Conservation (phyloP, 2,329 filamentous ascomycete genomes). For the Helicocarpus griseus region DNA sequence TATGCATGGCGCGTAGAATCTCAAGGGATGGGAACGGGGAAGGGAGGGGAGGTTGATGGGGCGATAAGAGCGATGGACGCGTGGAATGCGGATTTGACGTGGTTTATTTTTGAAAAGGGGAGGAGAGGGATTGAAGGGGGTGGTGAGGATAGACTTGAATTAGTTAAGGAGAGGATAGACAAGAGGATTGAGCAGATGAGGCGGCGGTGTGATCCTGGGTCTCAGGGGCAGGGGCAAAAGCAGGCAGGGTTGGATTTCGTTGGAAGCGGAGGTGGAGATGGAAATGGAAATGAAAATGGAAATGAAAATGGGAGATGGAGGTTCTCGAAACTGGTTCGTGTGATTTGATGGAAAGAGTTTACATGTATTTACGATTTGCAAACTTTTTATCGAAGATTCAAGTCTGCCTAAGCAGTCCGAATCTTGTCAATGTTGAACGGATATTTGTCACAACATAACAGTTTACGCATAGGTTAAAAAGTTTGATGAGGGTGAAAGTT, state of each 20-base stretch:
- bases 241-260: neutral
- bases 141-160: neutral
- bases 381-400: too few relatives aligned
- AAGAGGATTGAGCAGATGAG: conserved; percentile 5
- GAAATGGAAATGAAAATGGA: neutral
- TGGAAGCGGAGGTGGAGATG: neutral
- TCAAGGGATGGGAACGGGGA: conserved; percentile 21
- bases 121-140: neutral
- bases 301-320: neutral
- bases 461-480: too few relatives aligned
- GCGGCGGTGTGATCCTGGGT: neutral
- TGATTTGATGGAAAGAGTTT: neutral
- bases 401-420: too few relatives aligned
- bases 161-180: neutral
- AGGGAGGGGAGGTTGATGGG: conserved; percentile 12
- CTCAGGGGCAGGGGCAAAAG: neutral
- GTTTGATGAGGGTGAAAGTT: neutral
- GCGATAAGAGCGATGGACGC: conserved; percentile 31
- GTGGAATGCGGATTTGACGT: conserved; percentile 33
- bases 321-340: neutral
- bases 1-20: conserved; percentile 6
- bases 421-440: too few relatives aligned
- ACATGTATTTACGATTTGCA: too few relatives aligned
- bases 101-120: conserved; percentile 28
- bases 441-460: too few relatives aligned